Conservation (phyloP, 2,329 filamentous ascomycete genomes). For the Talaromyces sp. region DNA sequence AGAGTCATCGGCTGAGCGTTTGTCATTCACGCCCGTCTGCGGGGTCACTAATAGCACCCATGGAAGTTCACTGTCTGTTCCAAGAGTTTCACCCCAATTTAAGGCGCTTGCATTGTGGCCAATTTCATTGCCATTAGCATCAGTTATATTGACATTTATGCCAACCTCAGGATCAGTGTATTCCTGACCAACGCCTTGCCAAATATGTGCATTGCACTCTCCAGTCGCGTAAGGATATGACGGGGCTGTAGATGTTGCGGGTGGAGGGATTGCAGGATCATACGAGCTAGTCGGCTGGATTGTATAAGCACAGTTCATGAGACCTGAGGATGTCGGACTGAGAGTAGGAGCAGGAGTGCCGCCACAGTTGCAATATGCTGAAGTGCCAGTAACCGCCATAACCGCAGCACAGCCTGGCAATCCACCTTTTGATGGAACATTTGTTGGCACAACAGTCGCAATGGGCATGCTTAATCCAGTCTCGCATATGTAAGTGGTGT, state of each 20-base stretch:
- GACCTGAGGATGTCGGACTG: neutral
- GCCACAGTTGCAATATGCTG: neutral
- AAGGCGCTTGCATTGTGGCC: neutral
- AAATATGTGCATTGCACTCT: neutral
- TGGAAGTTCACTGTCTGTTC: neutral
- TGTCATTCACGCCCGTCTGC: neutral
- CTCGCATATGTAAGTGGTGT: no score
- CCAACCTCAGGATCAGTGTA: no score
- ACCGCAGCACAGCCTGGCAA: neutral
- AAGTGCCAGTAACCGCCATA: neutral
- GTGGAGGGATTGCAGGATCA: neutral
- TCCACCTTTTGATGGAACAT: neutral
- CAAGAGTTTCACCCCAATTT: neutral
- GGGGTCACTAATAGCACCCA: neutral
- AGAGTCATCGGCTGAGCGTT: no score
- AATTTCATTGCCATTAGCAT: no score
- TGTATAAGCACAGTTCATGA: neutral
- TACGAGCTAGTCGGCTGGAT: neutral
- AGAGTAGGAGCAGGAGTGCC: neutral
- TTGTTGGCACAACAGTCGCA: neutral
- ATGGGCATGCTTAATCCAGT: no score
- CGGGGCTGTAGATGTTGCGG: neutral
- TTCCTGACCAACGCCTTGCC: neutral
- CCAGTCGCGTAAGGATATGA: neutral
- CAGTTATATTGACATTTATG: no score